A percentile compares a stretch with the other conserved stretches of the same genome.
phyloP scores from a whole-genome alignment of 83 land plant genomes.

The Picea abies region DNA sequence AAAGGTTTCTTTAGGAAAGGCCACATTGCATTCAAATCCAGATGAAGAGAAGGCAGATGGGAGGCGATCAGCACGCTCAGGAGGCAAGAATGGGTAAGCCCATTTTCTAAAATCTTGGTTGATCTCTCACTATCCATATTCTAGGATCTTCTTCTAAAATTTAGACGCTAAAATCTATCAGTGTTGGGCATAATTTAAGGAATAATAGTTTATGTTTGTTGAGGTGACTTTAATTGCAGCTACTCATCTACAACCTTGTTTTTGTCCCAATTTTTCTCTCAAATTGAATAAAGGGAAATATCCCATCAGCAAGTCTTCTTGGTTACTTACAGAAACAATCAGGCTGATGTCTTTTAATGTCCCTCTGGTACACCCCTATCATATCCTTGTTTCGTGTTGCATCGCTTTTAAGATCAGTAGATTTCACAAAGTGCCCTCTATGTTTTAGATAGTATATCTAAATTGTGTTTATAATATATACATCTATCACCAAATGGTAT shows the following conservation, averaged over 20 bases:
- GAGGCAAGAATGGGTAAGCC: slow-evolving; percentile 39
- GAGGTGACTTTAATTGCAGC: neutral
- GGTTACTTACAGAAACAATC: neutral
- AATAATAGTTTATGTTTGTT: neutral
- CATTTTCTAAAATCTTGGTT: neutral
- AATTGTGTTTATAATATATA: too few species aligned
- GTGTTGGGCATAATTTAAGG: neutral
- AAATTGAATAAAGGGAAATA: neutral
- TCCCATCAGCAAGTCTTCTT: neutral
- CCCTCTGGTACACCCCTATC: too few species aligned
- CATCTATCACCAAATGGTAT: too few species aligned
- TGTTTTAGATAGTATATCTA: too few species aligned
- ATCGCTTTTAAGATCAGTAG: too few species aligned
- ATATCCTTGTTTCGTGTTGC: too few species aligned
- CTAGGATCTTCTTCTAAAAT: neutral
- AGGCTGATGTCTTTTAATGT: too few species aligned
- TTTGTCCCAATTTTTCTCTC: neutral
- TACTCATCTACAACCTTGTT: neutral
- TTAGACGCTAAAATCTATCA: neutral
- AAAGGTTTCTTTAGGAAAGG: slow-evolving; percentile 20
- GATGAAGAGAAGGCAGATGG: slow-evolving; percentile 29
- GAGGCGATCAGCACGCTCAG: slow-evolving; percentile 22
- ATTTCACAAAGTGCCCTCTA: too few species aligned
- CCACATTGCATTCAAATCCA: slow-evolving; percentile 18
- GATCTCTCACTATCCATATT: too few species aligned